phyloP scores from a whole-genome alignment of 2,329 filamentous ascomycete species.

The Lachnellula arida region DNA sequence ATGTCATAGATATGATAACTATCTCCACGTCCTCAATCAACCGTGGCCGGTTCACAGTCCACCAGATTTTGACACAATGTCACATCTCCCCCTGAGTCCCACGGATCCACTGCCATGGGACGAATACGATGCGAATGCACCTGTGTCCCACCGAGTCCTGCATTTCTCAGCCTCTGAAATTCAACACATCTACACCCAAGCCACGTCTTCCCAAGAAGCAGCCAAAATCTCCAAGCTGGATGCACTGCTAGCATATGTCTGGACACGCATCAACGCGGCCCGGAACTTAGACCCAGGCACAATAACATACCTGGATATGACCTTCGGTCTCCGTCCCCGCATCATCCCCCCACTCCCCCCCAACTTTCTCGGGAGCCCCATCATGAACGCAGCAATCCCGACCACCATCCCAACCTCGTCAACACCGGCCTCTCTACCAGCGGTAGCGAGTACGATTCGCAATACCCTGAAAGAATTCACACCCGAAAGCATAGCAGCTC shows the following conservation, averaged over 20 bases:
- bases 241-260: constrained; percentile 43
- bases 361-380: constrained; percentile 41
- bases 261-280: constrained; percentile 40
- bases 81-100: constrained; percentile 18
- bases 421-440: constrained; percentile 7
- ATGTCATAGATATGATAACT: constrained; percentile 46
- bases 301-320: constrained; percentile 35
- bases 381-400: constrained; percentile 36
- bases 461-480: constrained; percentile 35
- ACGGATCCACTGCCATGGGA: constrained; percentile 37
- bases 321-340: constrained; percentile 38
- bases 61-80: constrained; percentile 25
- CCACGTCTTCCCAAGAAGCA: constrained; percentile 9
- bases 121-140: constrained; percentile 37
- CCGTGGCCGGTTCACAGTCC: constrained; percentile 23
- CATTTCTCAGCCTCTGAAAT: constrained; percentile 37
- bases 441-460: constrained; percentile 33
- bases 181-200: constrained; percentile 30
- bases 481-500: constrained; percentile 34
- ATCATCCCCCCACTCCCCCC: constrained; percentile 37
- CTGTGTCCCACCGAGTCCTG: constrained; percentile 33
- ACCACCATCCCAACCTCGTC: neutral
- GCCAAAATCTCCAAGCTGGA: constrained; percentile 39
- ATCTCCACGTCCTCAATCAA: constrained; percentile 7
- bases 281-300: constrained; percentile 28